Evolutionary conservation across 139 green algal genomes (phyloP).

Genomic region (Chlorella vulgaris): DNA sequence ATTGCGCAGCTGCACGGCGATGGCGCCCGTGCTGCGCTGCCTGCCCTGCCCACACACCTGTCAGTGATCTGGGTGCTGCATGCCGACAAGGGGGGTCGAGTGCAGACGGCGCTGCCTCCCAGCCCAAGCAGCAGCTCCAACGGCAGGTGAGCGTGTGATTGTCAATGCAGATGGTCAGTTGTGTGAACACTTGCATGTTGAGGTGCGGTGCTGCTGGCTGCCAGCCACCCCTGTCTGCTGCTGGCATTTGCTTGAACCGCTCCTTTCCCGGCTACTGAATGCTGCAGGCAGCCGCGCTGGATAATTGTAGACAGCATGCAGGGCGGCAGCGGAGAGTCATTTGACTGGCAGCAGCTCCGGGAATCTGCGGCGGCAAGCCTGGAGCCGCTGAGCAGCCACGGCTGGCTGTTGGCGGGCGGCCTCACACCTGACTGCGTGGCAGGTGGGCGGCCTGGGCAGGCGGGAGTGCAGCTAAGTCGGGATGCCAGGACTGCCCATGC

Average conservation of each 20-base stretch:
- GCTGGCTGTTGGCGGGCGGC: constrained; percentile 84
- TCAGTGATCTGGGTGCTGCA: constrained; percentile 80
- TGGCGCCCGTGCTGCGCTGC: constrained; percentile 46
- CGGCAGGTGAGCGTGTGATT: background rate
- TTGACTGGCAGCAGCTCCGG: constrained; percentile 66
- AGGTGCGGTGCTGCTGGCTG: background rate
- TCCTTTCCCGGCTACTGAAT: background rate
- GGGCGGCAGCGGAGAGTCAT: constrained; percentile 69
- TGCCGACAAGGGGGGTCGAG: constrained; percentile 50
- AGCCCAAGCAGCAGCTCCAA: background rate
- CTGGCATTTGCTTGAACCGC: background rate
- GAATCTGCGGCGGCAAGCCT: background rate
- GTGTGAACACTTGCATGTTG: too few species aligned
- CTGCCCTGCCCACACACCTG: constrained; percentile 45
- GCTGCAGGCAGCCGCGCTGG: constrained; percentile 63
- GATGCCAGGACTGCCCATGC: too few species aligned
- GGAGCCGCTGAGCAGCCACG: constrained; percentile 28
- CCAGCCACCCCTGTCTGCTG: background rate
- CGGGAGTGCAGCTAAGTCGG: too few species aligned
- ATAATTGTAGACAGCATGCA: constrained; percentile 79
- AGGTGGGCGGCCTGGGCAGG: background rate
- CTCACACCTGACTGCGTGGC: constrained; percentile 75
- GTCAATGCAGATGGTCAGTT: too few species aligned
- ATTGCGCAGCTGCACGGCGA: constrained; percentile 77
- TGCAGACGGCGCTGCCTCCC: constrained; percentile 61